These are phyloP conservation scores for Punica granatum DNA, from an alignment of 345 rosid genomes.

Conservation along the genomic window DNA sequence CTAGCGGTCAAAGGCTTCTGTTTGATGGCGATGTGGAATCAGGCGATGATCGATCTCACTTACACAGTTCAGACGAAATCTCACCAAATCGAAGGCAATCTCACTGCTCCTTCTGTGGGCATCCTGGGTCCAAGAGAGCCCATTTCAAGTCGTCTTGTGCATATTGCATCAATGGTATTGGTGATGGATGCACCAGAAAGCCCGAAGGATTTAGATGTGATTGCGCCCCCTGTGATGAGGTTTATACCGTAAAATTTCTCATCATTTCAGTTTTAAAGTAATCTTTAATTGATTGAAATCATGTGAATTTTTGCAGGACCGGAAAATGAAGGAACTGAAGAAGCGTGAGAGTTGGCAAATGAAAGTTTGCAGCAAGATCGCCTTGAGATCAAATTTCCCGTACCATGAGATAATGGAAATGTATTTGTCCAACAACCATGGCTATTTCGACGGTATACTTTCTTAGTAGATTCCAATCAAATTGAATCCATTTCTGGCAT, in stretches of 20 bases:
- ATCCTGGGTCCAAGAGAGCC: slow-evolving; percentile 62
- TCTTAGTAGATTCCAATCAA: not conserved
- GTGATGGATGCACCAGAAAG: slow-evolving; percentile 52
- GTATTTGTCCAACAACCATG: slow-evolving; percentile 44
- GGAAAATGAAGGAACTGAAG: slow-evolving; percentile 48
- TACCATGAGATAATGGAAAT: slow-evolving; percentile 56
- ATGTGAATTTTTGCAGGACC: slow-evolving; percentile 22
- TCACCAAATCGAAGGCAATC: slow-evolving; percentile 35
- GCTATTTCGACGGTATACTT: slow-evolving; percentile 40
- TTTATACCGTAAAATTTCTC: slow-evolving; percentile 7
- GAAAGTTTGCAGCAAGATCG: slow-evolving; percentile 67
- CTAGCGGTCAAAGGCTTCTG: slow-evolving; percentile 29
- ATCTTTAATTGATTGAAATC: not conserved
- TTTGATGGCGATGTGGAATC: slow-evolving; percentile 23
- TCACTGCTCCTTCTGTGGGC: slow-evolving; percentile 93
- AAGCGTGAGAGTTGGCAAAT: slow-evolving; percentile 54
- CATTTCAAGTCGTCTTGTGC: slow-evolving; percentile 64
- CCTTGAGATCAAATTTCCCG: slow-evolving; percentile 49
- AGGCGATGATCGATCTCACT: slow-evolving; percentile 17
- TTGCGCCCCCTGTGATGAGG: slow-evolving; percentile 59
- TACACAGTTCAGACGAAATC: slow-evolving; percentile 20
- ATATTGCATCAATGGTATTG: slow-evolving; percentile 31
- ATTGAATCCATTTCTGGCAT: not conserved
- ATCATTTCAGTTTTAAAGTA: not conserved
- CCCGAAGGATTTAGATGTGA: slow-evolving; percentile 54